phyloP scores from a whole-genome alignment of 2,329 filamentous ascomycete species.

The Calonectria crousiana region DNA sequence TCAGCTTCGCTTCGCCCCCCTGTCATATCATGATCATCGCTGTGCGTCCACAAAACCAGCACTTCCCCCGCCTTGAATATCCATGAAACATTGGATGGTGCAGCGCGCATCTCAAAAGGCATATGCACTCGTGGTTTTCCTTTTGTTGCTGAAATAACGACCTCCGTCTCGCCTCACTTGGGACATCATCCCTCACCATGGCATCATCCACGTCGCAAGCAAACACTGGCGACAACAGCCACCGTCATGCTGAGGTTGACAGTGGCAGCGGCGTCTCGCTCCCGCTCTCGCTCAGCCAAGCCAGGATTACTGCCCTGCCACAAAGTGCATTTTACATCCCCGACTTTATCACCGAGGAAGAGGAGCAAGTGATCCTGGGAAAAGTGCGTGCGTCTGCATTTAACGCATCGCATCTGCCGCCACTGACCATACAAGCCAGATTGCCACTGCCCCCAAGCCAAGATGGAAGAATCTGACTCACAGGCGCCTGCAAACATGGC shows the following conservation, averaged over 20 bases:
- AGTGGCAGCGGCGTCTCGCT: slow-evolving; percentile 45
- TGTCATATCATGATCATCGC: slow-evolving; percentile 20
- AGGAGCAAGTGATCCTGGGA: slow-evolving; percentile 77
- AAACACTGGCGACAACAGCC: background rate
- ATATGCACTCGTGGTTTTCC: background rate
- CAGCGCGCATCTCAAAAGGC: background rate
- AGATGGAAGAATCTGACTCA: slow-evolving; percentile 91
- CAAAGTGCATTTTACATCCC: slow-evolving; percentile 84
- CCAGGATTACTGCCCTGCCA: slow-evolving; percentile 68
- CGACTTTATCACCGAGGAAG: slow-evolving; percentile 82
- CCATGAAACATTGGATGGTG: slow-evolving; percentile 12
- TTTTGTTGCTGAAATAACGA: background rate
- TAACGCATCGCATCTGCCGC: background rate
- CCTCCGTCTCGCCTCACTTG: background rate
- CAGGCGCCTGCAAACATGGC: slow-evolving; percentile 91
- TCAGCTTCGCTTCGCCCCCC: slow-evolving; percentile 6
- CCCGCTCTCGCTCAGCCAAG: slow-evolving; percentile 63
- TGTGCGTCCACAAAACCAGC: background rate
- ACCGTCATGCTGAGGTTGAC: slow-evolving; percentile 5
- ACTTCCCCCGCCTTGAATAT: background rate
- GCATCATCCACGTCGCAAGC: slow-evolving; percentile 20
- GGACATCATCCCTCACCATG: slow-evolving; percentile 25
- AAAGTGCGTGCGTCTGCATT: slow-evolving; percentile 66
- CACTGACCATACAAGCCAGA: slow-evolving; percentile 51
- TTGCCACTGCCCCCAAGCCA: slow-evolving; percentile 75